Percentiles rank a stretch among this genome's conserved stretches.
Evolutionary conservation across 2,329 filamentous ascomycete species (phyloP).

Genomic region (Diaporthe amygdali): DNA sequence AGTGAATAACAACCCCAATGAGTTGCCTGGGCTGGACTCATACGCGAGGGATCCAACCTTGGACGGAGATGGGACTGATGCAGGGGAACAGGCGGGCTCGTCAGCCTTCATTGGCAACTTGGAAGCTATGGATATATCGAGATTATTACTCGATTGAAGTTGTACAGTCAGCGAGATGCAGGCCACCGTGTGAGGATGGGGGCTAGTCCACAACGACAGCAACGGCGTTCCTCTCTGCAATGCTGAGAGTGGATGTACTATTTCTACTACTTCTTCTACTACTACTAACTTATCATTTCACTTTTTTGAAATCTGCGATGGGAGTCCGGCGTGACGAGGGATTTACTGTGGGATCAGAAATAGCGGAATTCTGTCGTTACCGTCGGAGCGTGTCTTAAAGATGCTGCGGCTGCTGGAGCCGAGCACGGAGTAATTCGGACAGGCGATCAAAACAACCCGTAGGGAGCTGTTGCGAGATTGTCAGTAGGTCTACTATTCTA

Average conservation of each 20-base stretch:
- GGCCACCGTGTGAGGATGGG: not conserved
- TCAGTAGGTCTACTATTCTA: constrained; percentile 9
- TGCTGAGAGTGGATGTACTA: not conserved
- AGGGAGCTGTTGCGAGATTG: not conserved
- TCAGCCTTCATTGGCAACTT: constrained; percentile 45
- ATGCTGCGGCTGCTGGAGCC: not conserved
- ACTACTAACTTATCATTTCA: not conserved
- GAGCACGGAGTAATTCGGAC: constrained; percentile 22
- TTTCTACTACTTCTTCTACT: not conserved
- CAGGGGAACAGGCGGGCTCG: constrained; percentile 29
- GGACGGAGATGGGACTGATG: constrained; percentile 31
- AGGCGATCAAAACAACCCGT: not conserved
- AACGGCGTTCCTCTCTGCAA: not conserved
- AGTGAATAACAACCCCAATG: constrained; percentile 6
- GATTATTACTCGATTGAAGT: constrained; percentile 56
- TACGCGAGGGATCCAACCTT: constrained; percentile 24
- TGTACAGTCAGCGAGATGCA: not conserved
- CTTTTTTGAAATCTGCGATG: not conserved
- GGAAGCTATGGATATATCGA: constrained; percentile 67
- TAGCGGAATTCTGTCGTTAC: constrained; percentile 27
- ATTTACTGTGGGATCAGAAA: not conserved
- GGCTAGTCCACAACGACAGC: not conserved
- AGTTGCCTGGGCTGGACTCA: constrained; percentile 21
- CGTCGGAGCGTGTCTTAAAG: not conserved
- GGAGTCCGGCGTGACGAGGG: constrained; percentile 5